Conservation (phyloP, 306 rosid genomes). For the Casuarina equisetifolia region DNA sequence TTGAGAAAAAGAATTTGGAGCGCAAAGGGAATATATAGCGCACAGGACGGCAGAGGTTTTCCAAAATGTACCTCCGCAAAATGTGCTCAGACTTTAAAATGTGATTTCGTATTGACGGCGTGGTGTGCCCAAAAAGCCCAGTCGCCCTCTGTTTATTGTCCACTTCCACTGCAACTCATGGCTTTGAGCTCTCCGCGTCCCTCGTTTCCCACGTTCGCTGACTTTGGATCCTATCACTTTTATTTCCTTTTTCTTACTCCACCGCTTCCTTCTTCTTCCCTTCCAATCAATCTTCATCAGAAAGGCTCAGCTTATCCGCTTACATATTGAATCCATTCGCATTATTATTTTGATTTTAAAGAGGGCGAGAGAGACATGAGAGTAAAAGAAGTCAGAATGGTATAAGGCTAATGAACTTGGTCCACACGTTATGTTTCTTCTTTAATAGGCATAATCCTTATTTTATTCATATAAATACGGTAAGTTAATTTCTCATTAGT, state of each 20-base stretch:
- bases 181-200: too few species aligned
- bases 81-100: not conserved
- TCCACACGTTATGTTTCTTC: not conserved
- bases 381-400: too few species aligned
- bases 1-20: not conserved
- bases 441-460: not conserved
- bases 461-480: too few species aligned
- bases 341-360: too few species aligned
- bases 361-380: too few species aligned
- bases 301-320: too few species aligned
- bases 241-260: not conserved
- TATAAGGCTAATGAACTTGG: too few species aligned
- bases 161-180: not conserved
- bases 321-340: too few species aligned
- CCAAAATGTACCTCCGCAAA: not conserved
- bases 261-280: not conserved
- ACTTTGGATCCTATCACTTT: not conserved
- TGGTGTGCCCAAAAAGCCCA: not conserved
- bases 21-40: not conserved
- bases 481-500: too few species aligned
- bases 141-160: not conserved
- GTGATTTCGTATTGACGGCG: not conserved
- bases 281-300: too few species aligned
- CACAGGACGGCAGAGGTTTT: not conserved
- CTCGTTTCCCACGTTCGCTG: constrained; percentile 30